Base-by-base conservation (phyloP, 1,284 basidiomycete genomes). In the Sphaerobolus stellatus region DNA sequence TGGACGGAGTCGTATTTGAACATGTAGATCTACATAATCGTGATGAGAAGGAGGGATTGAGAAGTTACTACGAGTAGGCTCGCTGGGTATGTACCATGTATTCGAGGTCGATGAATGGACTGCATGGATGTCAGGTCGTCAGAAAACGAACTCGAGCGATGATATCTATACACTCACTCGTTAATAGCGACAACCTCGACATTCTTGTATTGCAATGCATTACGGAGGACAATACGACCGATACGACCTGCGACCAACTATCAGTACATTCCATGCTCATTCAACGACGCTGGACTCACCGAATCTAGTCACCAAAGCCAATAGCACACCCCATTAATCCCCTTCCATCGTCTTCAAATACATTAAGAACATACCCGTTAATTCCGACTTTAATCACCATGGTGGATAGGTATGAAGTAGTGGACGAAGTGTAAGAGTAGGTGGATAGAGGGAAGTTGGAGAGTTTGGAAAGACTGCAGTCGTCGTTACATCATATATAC, bases 1-100 rank as follows among this genome's bases (percentile, higher is more conserved):
- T 99, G 96, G 67, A 95, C 94, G 60, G 94, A 94, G 75, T 98
- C 96, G 74, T 90, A 98, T 84, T 98, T 98, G 92, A 98, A 97
- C 95, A 99, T 97, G 88, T 99, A 98, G 71, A 93, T 87, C 89
- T 90, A 58, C 25, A 36, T 34, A 49, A 25, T 22, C 13, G 33
- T 33, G 47, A 43, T 20, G 5, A 50, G 7, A 36, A 16, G 16
- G 16, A 14, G 41, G 24, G 11, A 18, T 33, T 45, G n/a, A 54
- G 43, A 52, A 20, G n/a, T n/a, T n/a, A n/a, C n/a, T n/a, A n/a
- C n/a, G n/a, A n/a, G n/a, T n/a, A n/a, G n/a, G n/a, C n/a, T n/a
- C 73, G 38, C 46, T 3, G 27, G 24, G 24, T 31, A n/a, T 59
- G 45, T 56, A 86, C 94, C 93, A 96, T 95, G 84, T 97, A 97